Evolutionary conservation across 768 basidiomycete species (phyloP).

Genomic region (Pluteus cervinus): DNA sequence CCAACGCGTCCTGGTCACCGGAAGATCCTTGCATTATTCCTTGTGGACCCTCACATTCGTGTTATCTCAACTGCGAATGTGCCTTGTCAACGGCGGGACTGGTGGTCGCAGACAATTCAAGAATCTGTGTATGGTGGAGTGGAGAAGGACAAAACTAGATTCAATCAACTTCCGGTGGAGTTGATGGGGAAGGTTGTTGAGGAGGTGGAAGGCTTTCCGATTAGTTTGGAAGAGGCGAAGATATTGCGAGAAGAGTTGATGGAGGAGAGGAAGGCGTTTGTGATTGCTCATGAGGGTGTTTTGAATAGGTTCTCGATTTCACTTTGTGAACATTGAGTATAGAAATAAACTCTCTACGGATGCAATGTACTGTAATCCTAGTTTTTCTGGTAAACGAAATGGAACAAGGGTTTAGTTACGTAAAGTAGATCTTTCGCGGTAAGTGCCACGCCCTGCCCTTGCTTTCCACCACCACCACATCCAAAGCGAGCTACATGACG

Average conservation of each 20-base stretch:
- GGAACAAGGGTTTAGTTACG: no score
- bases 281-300: conserved; percentile 7
- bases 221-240: conserved; percentile 17
- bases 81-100: conserved; percentile 18
- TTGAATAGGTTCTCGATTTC: conserved; percentile 8
- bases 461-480: no score
- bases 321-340: conserved; percentile 18
- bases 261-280: conserved; percentile 18
- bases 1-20: conserved; percentile 24
- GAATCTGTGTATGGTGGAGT: conserved; percentile 17
- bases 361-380: no score
- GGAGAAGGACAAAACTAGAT: conserved; percentile 5
- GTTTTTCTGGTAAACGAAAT: no score
- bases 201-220: conserved; percentile 16
- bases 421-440: no score
- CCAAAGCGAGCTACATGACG: no score
- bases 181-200: conserved; percentile 12
- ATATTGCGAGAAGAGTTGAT: conserved; percentile 17
- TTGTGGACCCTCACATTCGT: conserved; percentile 22
- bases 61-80: conserved; percentile 19
- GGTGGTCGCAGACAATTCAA: conserved; percentile 12
- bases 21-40: conserved; percentile 29
- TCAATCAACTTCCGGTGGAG: conserved; percentile 16
- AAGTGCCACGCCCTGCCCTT: no score
- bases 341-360: no score